Conservation (phyloP, 495 filamentous ascomycete species). For the Aspergillus nanangensis region DNA sequence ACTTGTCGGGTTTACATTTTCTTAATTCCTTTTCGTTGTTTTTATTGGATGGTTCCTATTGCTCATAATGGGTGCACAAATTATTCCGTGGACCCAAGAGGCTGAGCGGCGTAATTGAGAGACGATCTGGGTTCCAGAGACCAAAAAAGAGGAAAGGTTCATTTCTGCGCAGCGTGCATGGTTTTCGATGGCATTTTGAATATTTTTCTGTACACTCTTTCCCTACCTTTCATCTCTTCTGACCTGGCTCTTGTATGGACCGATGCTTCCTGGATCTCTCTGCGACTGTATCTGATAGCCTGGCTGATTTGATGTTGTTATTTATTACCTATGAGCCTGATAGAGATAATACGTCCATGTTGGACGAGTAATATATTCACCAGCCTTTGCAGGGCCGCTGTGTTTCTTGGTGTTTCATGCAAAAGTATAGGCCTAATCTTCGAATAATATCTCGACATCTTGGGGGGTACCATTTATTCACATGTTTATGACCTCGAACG, state of each 20-base stretch:
- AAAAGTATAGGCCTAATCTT: too few species aligned
- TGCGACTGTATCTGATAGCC: constrained; percentile 1
- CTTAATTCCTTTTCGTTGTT: neutral
- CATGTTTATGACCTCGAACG: too few species aligned
- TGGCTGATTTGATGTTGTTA: constrained; percentile 13
- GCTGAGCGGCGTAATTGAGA: neutral
- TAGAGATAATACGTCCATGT: constrained; percentile 13
- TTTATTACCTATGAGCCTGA: constrained; percentile 7
- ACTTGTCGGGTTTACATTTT: too few species aligned
- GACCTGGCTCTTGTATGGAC: too few species aligned
- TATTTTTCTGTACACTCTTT: constrained; percentile 11
- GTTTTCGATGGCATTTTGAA: constrained; percentile 5
- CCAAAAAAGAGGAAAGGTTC: neutral
- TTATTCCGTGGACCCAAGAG: neutral
- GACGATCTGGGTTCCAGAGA: neutral
- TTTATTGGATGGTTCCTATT: neutral
- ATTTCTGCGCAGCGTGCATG: constrained; percentile 1
- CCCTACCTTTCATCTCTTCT: constrained; percentile 14
- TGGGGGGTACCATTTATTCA: too few species aligned
- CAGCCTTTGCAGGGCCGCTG: too few species aligned
- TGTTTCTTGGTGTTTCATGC: too few species aligned
- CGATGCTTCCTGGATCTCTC: neutral
- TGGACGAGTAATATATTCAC: constrained; percentile 11
- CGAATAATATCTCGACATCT: too few species aligned
- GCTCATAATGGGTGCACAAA: neutral